These are phyloP conservation scores for Hamigera avellanea DNA, from an alignment of 495 filamentous ascomycete species.

Conservation along the genomic window DNA sequence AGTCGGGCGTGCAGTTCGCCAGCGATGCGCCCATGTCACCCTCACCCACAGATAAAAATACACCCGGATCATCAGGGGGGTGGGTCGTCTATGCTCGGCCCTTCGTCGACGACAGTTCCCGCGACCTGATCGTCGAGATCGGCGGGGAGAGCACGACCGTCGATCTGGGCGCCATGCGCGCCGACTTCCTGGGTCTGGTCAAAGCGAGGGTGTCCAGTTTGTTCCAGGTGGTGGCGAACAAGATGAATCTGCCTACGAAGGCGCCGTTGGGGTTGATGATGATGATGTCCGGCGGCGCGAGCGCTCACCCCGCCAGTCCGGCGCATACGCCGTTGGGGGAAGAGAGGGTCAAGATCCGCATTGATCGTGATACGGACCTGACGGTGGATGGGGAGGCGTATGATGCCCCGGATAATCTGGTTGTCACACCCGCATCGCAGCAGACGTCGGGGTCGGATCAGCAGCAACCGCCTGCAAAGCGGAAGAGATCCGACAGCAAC, in stretches of 20 bases:
- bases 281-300: slow-evolving; percentile 43
- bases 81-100: slow-evolving; percentile 75
- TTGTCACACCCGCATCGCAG: slow-evolving; percentile 2
- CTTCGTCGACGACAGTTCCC: slow-evolving; percentile 59
- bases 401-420: neutral
- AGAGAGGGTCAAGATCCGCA: slow-evolving; percentile 53
- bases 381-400: slow-evolving; percentile 50
- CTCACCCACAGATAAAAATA: slow-evolving; percentile 2
- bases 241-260: slow-evolving; percentile 58
- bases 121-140: slow-evolving; percentile 74
- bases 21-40: slow-evolving; percentile 20
- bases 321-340: slow-evolving; percentile 62
- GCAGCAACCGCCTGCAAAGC: slow-evolving; percentile 28
- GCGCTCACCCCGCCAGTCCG: slow-evolving; percentile 42
- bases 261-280: slow-evolving; percentile 57
- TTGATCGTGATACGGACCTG: slow-evolving; percentile 59
- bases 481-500: slow-evolving; percentile 25
- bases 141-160: slow-evolving; percentile 55
- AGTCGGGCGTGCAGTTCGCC: slow-evolving; percentile 63
- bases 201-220: slow-evolving; percentile 59
- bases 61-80: slow-evolving; percentile 29
- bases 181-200: slow-evolving; percentile 59
- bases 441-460: neutral
- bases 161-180: slow-evolving; percentile 42
- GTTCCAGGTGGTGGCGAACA: slow-evolving; percentile 70